Evolutionary conservation across 352 stramenopile species (phyloP), one percentile per base, ranked within the genome.

Genomic region (Phytophthora litchii): DNA sequence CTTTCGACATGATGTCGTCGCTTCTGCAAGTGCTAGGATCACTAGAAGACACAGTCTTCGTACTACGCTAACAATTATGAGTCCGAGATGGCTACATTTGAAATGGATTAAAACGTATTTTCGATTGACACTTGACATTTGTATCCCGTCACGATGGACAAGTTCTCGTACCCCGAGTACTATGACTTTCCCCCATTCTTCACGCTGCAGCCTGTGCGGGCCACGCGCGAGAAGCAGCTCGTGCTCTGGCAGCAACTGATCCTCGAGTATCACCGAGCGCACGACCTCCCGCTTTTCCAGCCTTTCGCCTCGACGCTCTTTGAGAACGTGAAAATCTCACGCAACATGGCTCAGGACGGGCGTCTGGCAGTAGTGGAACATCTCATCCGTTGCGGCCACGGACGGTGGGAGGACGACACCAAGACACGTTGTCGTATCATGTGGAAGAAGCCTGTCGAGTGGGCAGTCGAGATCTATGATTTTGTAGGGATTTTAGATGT

Each of bases 161-260:
- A 88, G 53, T 94, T 92, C 66, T 72, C 76, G 48, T 94, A 92
- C 67, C 86, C 86, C 3, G 86, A 94, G 60, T 92, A 92, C 67
- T 92, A 92, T 74, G 74, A 92, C 63, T 94, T 94, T 51, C 86
- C 86, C 23, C 86, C 86, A 14, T 94, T 94, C 60, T 94, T 93
- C 70, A 94, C 86, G 78, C 67, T 94, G 45, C 86, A 94, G 58
- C 86, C 86, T 32, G 82, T 94, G 59, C 86, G 86, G 7, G 80
- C 77, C 25, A 94, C 86, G 32, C 79, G 86, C 32, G 86, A 94
- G 73, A 94, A 94, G 72, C 86, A 94, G 64, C 75, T 94, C 55
- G 77, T 91, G 52, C 70, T 94, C 31, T 94, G 86, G 86, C 87
- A 92, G 76, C 76, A 92, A 67, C 72, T 94, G 23, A 79, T 94